Base-by-base conservation (phyloP, 768 basidiomycete species). In the Calocybe cyanea region DNA sequence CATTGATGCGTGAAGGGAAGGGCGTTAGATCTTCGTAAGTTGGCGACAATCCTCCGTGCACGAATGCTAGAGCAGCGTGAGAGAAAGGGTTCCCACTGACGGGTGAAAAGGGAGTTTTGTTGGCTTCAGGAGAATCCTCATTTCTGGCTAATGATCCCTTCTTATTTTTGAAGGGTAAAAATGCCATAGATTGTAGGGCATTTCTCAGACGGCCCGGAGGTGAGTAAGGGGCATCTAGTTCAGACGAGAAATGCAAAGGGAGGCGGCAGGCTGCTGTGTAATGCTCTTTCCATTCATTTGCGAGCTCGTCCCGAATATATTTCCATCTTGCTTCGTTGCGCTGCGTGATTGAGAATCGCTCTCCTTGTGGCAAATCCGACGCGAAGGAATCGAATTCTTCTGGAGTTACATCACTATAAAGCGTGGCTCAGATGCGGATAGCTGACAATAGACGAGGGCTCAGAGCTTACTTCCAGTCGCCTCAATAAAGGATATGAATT, bases 31-130 rank as follows among this genome's bases (percentile, higher is more conserved):
- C 71, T 6, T 74, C 71, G 54, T 91, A 95, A 1, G 80, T 75
- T 7, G 90, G 85, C 2, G 87, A 79, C 32, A 97, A 72, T 0
- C 94, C 94, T 15, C 94, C 95, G 50, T 98, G 96, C 2, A 95
- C 88, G 63, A 97, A 97, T 1, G 92, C 91, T 21, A 93, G 67
- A 1, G 92, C 90, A 0, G 87, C 76, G 61, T 86, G 87, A 0
- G 86, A 84, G 43, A 92, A 71, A 5, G 79, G 75, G 2, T 72
- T 60, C n/a, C n/a, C n/a, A n/a, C n/a, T n/a, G n/a, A n/a, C n/a
- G n/a, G 54, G 60, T 46, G 47, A 63, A n/a, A n/a, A n/a, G n/a
- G n/a, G n/a, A n/a, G n/a, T n/a, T n/a, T n/a, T n/a, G n/a, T n/a
- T n/a, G n/a, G n/a, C n/a, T n/a, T n/a, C n/a, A n/a, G n/a, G n/a